A percentile compares a stretch with the other conserved stretches of the same genome.
Conservation (phyloP, 371 early-diverging fungal species). For the Synchytrium microbalum region DNA sequence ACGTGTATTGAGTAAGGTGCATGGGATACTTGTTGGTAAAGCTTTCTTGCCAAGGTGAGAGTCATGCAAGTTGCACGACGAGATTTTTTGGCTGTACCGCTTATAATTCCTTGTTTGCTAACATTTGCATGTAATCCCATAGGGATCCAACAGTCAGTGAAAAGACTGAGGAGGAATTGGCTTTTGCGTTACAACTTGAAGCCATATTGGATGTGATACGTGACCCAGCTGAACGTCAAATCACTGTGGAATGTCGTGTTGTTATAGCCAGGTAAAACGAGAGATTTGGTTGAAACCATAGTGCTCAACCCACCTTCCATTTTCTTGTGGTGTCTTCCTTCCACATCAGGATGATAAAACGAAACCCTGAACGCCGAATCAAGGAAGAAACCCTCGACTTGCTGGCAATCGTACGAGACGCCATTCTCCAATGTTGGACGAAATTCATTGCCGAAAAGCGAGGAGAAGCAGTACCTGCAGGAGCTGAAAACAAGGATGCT, state of each 20-base stretch:
- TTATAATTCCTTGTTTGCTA: no score
- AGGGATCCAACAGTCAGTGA: slow-evolving; percentile 78
- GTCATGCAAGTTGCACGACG: no score
- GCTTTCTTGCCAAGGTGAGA: slow-evolving; percentile 53
- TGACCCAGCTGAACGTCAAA: slow-evolving; percentile 81
- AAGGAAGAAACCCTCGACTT: slow-evolving; percentile 50
- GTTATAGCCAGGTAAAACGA: slow-evolving; percentile 60
- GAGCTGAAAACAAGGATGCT: neutral
- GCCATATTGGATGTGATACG: slow-evolving; percentile 55
- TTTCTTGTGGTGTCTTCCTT: no score
- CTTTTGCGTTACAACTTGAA: slow-evolving; percentile 64
- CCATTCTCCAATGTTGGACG: slow-evolving; percentile 59
- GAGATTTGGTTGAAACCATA: no score
- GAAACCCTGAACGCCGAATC: slow-evolving; percentile 53
- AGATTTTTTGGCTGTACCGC: no score
- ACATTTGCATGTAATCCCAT: no score
- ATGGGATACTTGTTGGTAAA: slow-evolving; percentile 45
- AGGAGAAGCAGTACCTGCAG: neutral
- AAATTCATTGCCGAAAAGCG: slow-evolving; percentile 46
- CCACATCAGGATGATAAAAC: slow-evolving; percentile 54
- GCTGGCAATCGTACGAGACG: slow-evolving; percentile 53
- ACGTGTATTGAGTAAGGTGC: slow-evolving; percentile 55
- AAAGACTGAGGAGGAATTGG: slow-evolving; percentile 72
- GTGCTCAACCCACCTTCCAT: no score
- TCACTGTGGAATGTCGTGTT: slow-evolving; percentile 63